Evolutionary conservation across 179 eudicot genomes (phyloP), one percentile per base, ranked within the genome.

Genomic region (Silene vulgaris): DNA sequence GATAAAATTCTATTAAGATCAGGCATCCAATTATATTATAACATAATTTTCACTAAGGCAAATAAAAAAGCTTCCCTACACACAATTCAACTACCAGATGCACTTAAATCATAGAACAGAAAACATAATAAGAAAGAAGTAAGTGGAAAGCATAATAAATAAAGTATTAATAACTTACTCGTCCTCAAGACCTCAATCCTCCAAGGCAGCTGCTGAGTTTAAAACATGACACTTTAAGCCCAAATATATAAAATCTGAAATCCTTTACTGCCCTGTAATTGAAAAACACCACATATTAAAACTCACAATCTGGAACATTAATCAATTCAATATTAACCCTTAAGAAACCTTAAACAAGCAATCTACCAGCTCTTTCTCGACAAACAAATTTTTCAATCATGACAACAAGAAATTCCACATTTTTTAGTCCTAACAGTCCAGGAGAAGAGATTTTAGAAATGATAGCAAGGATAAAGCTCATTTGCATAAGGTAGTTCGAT

Each of bases 1-100:
- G 80, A 81, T 74, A 81, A 60, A 13, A 69, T 64, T 76, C 76
- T 76, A 50, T 37, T 59, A 48, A 67, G 71, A 76, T 76, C 74
- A 76, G 74, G 71, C 74, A 76, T 61, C 80, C 43, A 72, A 23
- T 67, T 14, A 69, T 48, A 77, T 23, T 19, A 48, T 60, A 9
- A 69, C 59, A 77, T 26, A 62, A 35, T 72, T 73, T 74, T 77
- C 20, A 61, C 35, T 0, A 63, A 74, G 63, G 69, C 14, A 74
- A 50, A 17, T 65, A 40, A 62, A 40, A 62, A 45, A 77, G 62
- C 26, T 68, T 43, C 62, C 50, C 29, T 13, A 48, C 71, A 37
- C 71, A 32, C 3, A 23, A 74, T 37, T 5, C 20, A 32, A 61
- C n/a, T 29, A 69, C 28, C 43, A 67, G 60, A 62, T 52, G n/a